These are phyloP conservation scores for Scortechinia acanthostroma DNA, from an alignment of 2,329 filamentous ascomycete genomes.

Conservation along the genomic window DNA sequence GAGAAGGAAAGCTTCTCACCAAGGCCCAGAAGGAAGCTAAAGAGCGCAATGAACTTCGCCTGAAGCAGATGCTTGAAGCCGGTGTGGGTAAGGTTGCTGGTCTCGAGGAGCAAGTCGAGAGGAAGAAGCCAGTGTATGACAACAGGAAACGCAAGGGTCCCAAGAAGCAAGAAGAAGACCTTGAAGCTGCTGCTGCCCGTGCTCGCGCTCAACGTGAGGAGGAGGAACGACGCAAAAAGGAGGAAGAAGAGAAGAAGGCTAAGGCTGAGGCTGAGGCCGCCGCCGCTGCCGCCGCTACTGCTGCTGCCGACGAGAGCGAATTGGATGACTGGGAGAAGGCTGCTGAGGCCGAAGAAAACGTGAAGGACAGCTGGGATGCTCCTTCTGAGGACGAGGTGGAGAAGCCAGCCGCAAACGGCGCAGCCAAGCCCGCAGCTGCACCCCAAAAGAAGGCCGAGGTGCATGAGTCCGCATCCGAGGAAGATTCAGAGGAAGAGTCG, in stretches of 20 bases:
- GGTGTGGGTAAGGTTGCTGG: constrained; percentile 64
- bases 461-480: constrained; percentile 27
- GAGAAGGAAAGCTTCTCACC: constrained; percentile 78
- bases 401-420: constrained; percentile 13
- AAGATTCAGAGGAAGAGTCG: constrained; percentile 40
- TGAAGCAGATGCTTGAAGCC: constrained; percentile 78
- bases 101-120: constrained; percentile 41
- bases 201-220: not conserved
- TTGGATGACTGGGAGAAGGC: constrained; percentile 86
- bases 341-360: constrained; percentile 67
- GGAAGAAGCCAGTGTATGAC: constrained; percentile 73
- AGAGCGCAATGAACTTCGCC: constrained; percentile 68
- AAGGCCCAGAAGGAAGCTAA: constrained; percentile 81
- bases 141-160: constrained; percentile 43
- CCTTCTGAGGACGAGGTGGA: constrained; percentile 67
- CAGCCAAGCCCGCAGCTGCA: not conserved
- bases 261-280: constrained; percentile 38
- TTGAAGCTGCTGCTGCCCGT: not conserved
- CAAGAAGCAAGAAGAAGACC: constrained; percentile 2
- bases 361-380: constrained; percentile 95
- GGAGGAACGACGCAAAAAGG: not conserved
- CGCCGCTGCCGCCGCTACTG: constrained; percentile 43
- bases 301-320: constrained; percentile 40
- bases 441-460: too few species aligned
- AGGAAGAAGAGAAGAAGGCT: constrained; percentile 30